Base-by-base conservation (phyloP, 768 basidiomycete genomes). In the Macrolepiota albuminosa region DNA sequence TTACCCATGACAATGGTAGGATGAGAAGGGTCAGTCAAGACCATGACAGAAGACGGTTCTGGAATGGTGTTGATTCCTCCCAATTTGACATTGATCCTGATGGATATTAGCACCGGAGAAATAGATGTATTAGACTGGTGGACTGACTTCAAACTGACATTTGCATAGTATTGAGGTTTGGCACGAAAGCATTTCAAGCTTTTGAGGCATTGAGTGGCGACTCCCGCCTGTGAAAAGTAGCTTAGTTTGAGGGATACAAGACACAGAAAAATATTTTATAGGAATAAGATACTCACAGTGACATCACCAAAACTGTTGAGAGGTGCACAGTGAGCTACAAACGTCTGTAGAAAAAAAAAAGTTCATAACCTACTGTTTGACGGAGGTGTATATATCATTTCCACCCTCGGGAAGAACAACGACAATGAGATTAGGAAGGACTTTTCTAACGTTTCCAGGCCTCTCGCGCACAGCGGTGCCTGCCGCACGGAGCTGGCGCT, bases 31-130 rank as follows among this genome's bases (percentile, higher is more conserved):
- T 93, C 90, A 0, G 84, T 83, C 10, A 93, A 74, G 8, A 83
- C 79, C 0, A 81, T 76, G 2, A 89, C 86, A 0, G 86, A 86
- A 13, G 79, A 75, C 0, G 87, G 80, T 54, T 90, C 87, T 0
- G 90, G 91, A 34, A 93, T 78, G 1, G 84, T 82, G 68, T 93
- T 93, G 68, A 92, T 88, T 1, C 91, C 91, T 14, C 91, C 91
- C 0, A 93, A 77, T 69, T 93, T 93, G 21, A 91, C 91, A 61
- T 93, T 93, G 64, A 93, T 79, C 69, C 90, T 93, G 61, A 10
- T 58, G 36, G 24, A 50, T 18, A 26, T 24, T 26, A 29, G 40
- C 55, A 58, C 26, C 11, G 9, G 29, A 29, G 59, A 29, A 24
- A 58, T 59, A 33, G 29, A 9, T 57, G 14, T 29, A 47, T 11